Percentiles rank a stretch among this genome's conserved stretches.
These are phyloP conservation scores for Epichloe coenophiala DNA, from an alignment of 2,329 filamentous ascomycete species.

Conservation along the genomic window DNA sequence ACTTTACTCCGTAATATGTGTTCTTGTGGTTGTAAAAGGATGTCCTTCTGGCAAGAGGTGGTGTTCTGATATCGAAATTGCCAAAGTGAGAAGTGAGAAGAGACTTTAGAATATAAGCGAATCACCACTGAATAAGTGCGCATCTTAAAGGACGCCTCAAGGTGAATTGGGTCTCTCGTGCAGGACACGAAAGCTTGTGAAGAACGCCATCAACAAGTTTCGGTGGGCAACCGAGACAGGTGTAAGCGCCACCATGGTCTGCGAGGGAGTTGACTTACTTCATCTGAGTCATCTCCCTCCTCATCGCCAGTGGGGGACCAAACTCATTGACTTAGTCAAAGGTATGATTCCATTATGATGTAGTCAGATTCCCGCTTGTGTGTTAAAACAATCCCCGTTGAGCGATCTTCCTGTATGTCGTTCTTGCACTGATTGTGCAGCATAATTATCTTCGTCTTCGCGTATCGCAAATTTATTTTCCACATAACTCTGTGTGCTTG, in stretches of 20 bases:
- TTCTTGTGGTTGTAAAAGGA: too few relatives aligned
- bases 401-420: background rate
- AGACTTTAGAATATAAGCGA: background rate
- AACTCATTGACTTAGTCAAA: background rate
- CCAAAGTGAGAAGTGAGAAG: background rate
- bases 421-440: background rate
- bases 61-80: background rate
- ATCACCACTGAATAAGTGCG: background rate
- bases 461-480: background rate
- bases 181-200: background rate
- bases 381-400: background rate
- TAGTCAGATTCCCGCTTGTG: background rate
- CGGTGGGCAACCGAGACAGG: background rate
- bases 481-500: too few relatives aligned
- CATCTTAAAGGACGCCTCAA: background rate
- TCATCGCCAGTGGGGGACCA: background rate
- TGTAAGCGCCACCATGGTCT: background rate
- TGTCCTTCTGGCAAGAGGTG: background rate
- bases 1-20: too few relatives aligned
- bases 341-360: background rate
- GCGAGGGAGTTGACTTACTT: background rate
- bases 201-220: background rate
- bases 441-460: background rate
- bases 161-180: background rate
- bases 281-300: background rate